These are phyloP conservation scores for Epichloe baconii DNA, from an alignment of 2,329 filamentous ascomycete species.

Conservation along the genomic window DNA sequence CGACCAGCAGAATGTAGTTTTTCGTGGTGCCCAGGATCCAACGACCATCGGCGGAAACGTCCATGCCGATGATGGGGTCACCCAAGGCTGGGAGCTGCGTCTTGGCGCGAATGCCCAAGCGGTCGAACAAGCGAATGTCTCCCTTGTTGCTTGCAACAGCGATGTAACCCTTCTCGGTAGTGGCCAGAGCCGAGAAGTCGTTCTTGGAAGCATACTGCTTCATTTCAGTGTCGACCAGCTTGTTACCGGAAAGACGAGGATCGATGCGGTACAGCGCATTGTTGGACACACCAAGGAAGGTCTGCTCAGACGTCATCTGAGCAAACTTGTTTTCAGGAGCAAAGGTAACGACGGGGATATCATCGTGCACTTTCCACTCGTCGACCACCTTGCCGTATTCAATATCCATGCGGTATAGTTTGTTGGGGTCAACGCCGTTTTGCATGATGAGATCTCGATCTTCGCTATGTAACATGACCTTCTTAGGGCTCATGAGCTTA, in stretches of 20 bases:
- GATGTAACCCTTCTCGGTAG: slow-evolving; percentile 92
- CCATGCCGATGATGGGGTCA: slow-evolving; percentile 86
- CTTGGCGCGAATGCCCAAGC: slow-evolving; percentile 92
- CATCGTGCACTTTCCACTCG: slow-evolving; percentile 96
- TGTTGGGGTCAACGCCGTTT: slow-evolving; percentile 71
- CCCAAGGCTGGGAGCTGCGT: slow-evolving; percentile 91
- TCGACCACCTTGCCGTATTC: slow-evolving; percentile 97
- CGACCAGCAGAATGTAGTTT: slow-evolving; percentile 89
- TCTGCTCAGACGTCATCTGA: slow-evolving; percentile 91
- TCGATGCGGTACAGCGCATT: slow-evolving; percentile 93
- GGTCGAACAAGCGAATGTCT: slow-evolving; percentile 91
- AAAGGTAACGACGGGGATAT: slow-evolving; percentile 85
- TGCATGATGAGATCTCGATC: slow-evolving; percentile 85
- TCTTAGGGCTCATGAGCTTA: slow-evolving; percentile 82
- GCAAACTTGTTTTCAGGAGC: slow-evolving; percentile 96
- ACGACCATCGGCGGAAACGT: slow-evolving; percentile 87
- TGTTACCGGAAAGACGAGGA: slow-evolving; percentile 77
- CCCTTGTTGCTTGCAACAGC: slow-evolving; percentile 94
- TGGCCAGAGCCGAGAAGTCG: slow-evolving; percentile 87
- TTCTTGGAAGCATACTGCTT: slow-evolving; percentile 98
- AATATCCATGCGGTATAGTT: slow-evolving; percentile 91
- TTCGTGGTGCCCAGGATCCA: slow-evolving; percentile 92
- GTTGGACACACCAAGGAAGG: slow-evolving; percentile 82
- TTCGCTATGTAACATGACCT: slow-evolving; percentile 90
- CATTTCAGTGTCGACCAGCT: slow-evolving; percentile 82